Conservation (phyloP, 768 basidiomycete species). For the Erythrobasidium yunnanense region DNA sequence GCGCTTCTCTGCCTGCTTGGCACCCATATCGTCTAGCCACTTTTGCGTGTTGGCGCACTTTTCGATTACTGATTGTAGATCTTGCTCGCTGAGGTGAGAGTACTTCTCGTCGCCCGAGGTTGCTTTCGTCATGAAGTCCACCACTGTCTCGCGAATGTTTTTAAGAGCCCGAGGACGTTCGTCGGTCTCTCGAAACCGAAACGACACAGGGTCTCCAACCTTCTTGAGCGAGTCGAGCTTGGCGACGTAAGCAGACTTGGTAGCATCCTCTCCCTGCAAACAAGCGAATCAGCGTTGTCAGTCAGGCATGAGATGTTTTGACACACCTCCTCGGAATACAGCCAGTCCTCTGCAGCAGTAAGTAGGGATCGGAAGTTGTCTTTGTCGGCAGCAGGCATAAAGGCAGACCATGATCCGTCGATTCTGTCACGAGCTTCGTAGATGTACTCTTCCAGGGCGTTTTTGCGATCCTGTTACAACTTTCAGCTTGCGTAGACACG, state of each 20-base stretch:
- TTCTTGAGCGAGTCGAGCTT: slow-evolving; percentile 72
- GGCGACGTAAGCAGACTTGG: slow-evolving; percentile 82
- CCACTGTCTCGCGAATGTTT: slow-evolving; percentile 73
- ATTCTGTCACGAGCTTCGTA: slow-evolving; percentile 64
- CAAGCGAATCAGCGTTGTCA: not conserved
- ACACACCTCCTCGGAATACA: slow-evolving; percentile 71
- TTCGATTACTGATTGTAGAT: slow-evolving; percentile 75
- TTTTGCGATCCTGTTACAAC: slow-evolving; percentile 81
- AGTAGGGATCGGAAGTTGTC: slow-evolving; percentile 59
- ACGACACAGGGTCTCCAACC: slow-evolving; percentile 73
- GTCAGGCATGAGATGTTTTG: not conserved
- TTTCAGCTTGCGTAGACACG: too few species aligned
- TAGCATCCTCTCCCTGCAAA: slow-evolving; percentile 65
- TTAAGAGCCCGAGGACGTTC: slow-evolving; percentile 63
- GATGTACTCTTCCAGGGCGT: slow-evolving; percentile 96
- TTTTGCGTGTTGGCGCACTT: slow-evolving; percentile 78
- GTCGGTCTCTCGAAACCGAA: slow-evolving; percentile 72
- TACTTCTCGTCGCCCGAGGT: slow-evolving; percentile 60
- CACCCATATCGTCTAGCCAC: slow-evolving; percentile 89
- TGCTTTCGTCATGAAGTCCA: slow-evolving; percentile 72
- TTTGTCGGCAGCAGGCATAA: slow-evolving; percentile 66
- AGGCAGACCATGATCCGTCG: slow-evolving; percentile 71
- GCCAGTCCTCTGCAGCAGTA: slow-evolving; percentile 81
- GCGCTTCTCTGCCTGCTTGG: slow-evolving; percentile 70
- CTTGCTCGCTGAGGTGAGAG: slow-evolving; percentile 75